Base-by-base conservation (phyloP, 176 grass and related monocot species). In the Panicum miliaceum region DNA sequence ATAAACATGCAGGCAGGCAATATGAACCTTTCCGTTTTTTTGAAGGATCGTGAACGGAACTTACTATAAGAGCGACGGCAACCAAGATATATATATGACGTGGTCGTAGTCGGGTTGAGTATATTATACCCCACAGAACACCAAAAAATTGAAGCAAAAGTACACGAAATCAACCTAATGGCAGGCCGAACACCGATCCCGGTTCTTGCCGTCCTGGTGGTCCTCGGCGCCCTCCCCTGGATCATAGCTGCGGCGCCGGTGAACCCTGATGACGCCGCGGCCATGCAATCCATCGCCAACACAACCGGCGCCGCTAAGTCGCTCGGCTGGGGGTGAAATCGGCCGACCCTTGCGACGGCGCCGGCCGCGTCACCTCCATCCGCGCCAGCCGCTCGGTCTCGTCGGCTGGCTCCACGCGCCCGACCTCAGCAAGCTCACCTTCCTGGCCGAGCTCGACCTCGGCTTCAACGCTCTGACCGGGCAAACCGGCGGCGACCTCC, bases 371-470 rank as follows among this genome's bases (percentile, higher is more conserved):
- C 74, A 26, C n/a, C 6, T 37, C 54, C 54, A 77, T 77, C 75
- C 8, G 23, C 35, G 19, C 73, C 52, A 59, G 73, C 73, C 52
- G 11, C 52, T 52, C 5, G 7, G 76, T 0, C 76, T 78, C 40
- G 8, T 7, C 16, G 41, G 58, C 23, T 0, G 1, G 4, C 15
- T 79, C 77, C 2, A 3, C 42, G 42, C 3, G 4, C 5, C 19
- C 4, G 26, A 79, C 41, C 76, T 79, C 16, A 12, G 26, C 60
- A 5, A 1, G 42, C 76, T 79, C 59, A 2, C 16, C 7, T 79
- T 23, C 40, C 40, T 78, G 23, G 5, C 41, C 25, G 40, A 64
- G 59, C 76, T 79, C 59, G 59, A 79, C 58, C 76, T 79, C 40
- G 46, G 76, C 40, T 47, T 64, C 59, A 79, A 79, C 60, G 8